Evolutionary conservation across 768 basidiomycete genomes (phyloP), one percentile per base, ranked within the genome.

Genomic region (Ephemerocybe angulata): DNA sequence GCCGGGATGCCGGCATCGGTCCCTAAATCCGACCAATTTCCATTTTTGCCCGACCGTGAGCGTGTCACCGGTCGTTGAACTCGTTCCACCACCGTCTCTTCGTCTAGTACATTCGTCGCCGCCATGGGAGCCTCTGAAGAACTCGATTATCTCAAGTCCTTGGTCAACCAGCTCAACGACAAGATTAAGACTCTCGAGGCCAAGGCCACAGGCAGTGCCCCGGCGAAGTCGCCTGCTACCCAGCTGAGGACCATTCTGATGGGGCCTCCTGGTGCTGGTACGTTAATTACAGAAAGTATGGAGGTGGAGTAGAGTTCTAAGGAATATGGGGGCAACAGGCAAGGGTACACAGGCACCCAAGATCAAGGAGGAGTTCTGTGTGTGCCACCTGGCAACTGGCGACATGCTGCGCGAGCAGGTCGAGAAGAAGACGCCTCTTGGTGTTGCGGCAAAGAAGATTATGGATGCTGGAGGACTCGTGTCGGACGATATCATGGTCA

Each of bases 381-480:
- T 99, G 42, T 99, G 97, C 78, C 97, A 99, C 76, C 78, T 99
- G 63, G 96, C 97, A 24, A 99, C 97, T 28, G 97, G 97, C 19
- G 97, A 99, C 77, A 96, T 99, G 93, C 81, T 99, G 55, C 88
- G 97, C 48, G 91, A 93, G 59, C 93, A 99, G 71, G 93, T 99
- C 57, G 66, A 84, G 31, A 71, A 85, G 68, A 88, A 95, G 75
- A 97, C 97, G 3, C 75, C 82, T 40, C 83, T 99, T 38, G 97
- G 97, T 58, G 73, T 88, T 43, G 82, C 90, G 63, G 97, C 97
- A 19, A 98, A 99, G 82, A 94, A 93, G 72, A 86, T 98, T 68
- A 97, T 99, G 90, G 96, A 98, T 69, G 81, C 84, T 22, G 97
- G 97, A 35, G 91, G 88, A n/a, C 84, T 99, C 54, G 94, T 99